Conservation (phyloP, 768 basidiomycete species). For the Gyrodon lividus region DNA sequence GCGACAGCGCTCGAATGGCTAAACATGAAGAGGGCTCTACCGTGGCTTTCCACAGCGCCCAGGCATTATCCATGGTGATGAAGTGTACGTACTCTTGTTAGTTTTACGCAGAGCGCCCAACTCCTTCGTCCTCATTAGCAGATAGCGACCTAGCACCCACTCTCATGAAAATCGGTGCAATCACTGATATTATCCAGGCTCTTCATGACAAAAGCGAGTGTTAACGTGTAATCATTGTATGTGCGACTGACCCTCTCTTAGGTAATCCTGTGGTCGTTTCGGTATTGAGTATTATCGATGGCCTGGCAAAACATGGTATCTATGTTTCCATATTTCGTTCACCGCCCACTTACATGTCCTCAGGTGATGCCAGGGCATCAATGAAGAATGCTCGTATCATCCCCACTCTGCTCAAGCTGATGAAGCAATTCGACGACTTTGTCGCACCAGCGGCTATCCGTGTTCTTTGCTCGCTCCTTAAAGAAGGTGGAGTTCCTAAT, state of each 20-base stretch:
- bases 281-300: conserved; percentile 18
- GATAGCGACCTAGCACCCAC: conserved; percentile 7
- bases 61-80: conserved; percentile 26
- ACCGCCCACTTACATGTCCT: neutral
- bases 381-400: conserved; percentile 9
- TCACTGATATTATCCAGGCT: conserved; percentile 18
- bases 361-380: conserved; percentile 5
- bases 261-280: conserved; percentile 23
- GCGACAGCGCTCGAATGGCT: conserved; percentile 8
- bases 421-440: conserved; percentile 25
- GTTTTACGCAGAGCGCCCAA: neutral
- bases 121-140: conserved; percentile 5
- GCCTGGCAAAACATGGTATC: conserved; percentile 16
- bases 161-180: conserved; percentile 16
- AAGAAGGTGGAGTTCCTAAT: conserved; percentile 16
- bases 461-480: conserved; percentile 23
- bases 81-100: conserved; percentile 15
- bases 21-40: conserved; percentile 17
- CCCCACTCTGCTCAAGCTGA: conserved; percentile 18
- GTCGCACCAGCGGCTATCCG: conserved; percentile 28
- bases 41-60: conserved; percentile 23
- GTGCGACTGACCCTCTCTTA: neutral
- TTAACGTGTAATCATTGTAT: neutral
- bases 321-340: neutral
- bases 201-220: conserved; percentile 19